Evolutionary conservation across 768 basidiomycete species (phyloP).

Genomic region (Dacryopinax spathularia): DNA sequence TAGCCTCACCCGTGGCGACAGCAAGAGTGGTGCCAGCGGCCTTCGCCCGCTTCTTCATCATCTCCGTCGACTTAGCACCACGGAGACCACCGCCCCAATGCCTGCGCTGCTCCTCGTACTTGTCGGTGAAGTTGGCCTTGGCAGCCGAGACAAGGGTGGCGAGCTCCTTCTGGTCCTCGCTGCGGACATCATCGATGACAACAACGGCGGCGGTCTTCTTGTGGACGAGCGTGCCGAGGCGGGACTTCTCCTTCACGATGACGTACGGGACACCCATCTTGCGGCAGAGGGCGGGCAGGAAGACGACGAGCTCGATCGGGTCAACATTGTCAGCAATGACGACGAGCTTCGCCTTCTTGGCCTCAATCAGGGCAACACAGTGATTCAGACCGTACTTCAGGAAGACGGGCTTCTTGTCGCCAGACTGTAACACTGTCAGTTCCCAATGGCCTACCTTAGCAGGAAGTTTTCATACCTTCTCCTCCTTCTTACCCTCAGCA

Average conservation of each 20-base stretch:
- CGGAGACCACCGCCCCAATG: conserved; percentile 94
- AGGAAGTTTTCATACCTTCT: conserved; percentile 19
- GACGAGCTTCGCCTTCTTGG: conserved; percentile 93
- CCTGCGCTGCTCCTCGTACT: conserved; percentile 81
- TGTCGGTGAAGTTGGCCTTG: conserved; percentile 94
- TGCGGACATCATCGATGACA: conserved; percentile 83
- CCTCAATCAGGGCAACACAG: conserved; percentile 85
- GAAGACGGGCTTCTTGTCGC: conserved; percentile 86
- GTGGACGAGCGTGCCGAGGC: conserved; percentile 94
- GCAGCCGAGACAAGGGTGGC: conserved; percentile 83
- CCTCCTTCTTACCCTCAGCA: conserved; percentile 56
- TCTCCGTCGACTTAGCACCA: conserved; percentile 87
- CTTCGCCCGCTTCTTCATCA: conserved; percentile 89
- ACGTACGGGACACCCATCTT: conserved; percentile 99
- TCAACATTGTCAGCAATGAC: conserved; percentile 97
- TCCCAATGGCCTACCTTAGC: not conserved
- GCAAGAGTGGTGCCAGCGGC: conserved; percentile 57
- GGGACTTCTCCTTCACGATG: conserved; percentile 95
- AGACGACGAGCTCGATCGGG: conserved; percentile 97
- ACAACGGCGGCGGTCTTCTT: conserved; percentile 95
- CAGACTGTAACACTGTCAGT: conserved; percentile 27
- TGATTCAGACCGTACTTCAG: conserved; percentile 97
- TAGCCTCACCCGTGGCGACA: conserved; percentile 24
- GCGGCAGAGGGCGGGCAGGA: conserved; percentile 93
- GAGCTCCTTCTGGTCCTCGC: conserved; percentile 86